Conservation (phyloP, 164 flowering plant genomes). For the Vitis rotundifolia region DNA sequence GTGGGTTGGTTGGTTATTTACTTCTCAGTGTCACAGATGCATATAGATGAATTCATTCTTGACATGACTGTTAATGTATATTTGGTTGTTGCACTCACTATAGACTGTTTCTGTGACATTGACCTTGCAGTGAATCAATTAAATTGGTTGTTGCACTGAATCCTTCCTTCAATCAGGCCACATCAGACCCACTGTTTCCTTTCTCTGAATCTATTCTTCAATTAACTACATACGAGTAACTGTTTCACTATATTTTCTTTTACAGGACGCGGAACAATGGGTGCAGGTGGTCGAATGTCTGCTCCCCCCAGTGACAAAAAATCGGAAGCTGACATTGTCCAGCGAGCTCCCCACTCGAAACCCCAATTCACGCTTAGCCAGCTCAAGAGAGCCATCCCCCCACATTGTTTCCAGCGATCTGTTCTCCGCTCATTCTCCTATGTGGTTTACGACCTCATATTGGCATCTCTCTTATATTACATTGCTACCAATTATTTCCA, state of each 20-base stretch:
- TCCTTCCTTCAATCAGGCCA: background rate
- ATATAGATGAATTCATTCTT: no score
- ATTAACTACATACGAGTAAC: no score
- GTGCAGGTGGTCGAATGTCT: conserved; percentile 67
- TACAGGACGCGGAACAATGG: conserved; percentile 46
- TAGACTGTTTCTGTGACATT: no score
- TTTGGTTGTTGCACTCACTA: no score
- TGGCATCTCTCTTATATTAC: conserved; percentile 50
- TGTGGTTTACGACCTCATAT: conserved; percentile 52
- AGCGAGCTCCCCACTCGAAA: conserved; percentile 53
- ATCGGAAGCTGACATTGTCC: conserved; percentile 21
- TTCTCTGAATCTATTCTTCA: background rate
- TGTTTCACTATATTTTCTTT: background rate
- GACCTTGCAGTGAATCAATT: no score
- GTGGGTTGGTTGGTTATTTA: no score
- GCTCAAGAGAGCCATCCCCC: conserved; percentile 79
- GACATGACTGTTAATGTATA: no score
- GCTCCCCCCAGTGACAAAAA: conserved; percentile 36
- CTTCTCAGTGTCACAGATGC: no score
- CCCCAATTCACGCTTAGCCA: conserved; percentile 74
- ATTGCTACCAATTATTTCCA: conserved; percentile 53
- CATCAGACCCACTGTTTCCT: no score
- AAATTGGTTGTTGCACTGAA: no score
- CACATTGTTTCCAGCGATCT: conserved; percentile 83
- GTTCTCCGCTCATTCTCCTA: conserved; percentile 71